Base-by-base conservation (phyloP, 805 yeast genomes). In the Maudiozyma barnettii region DNA sequence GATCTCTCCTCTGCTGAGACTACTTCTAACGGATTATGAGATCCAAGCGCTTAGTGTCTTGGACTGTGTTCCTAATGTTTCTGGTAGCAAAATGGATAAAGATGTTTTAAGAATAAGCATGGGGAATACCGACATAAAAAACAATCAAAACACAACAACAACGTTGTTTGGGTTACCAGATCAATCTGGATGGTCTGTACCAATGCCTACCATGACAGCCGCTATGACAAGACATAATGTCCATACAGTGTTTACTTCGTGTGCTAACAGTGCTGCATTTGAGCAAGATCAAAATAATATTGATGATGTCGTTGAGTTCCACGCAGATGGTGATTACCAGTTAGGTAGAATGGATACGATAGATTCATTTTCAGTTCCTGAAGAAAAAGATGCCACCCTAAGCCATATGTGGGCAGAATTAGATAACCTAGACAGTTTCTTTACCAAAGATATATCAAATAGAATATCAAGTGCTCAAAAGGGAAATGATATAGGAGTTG, bases 181-280 rank as follows among this genome's bases (percentile, higher is more conserved):
- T 26, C 95, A 86, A 12, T 81, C 84, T 58, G 99, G 99, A 1
- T 93, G 99, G 99, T 82, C 96, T 0, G 81, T 95, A 44, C 95
- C 98, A 1, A 84, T 86, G 91, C 96, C 99, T 2, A 86, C 91
- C 0, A 79, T 88, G 39, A 82, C 93, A 1, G 88, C 96, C 0
- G 84, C 95, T 0, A 77, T 85, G 14, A 86, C 98, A 1, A 72
- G 97, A 54, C 87, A 86, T 60, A 93, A 93, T 58, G 95, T 93
- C 1, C 98, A 93, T 64, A 90, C 98, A 0, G 98, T 93, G 3
- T 93, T 86, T 60, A 80, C 89, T 29, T 86, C 96, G 0, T 91
- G 97, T 59, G 75, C 77, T 62, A 60, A 56, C 18, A 57, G 52
- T 30, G 49, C 53, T 22, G 36, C 51, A 2, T 45, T 47, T 9